These are phyloP conservation scores for Melastoma malabathricum DNA, from an alignment of 345 rosid genomes.

Conservation along the genomic window DNA sequence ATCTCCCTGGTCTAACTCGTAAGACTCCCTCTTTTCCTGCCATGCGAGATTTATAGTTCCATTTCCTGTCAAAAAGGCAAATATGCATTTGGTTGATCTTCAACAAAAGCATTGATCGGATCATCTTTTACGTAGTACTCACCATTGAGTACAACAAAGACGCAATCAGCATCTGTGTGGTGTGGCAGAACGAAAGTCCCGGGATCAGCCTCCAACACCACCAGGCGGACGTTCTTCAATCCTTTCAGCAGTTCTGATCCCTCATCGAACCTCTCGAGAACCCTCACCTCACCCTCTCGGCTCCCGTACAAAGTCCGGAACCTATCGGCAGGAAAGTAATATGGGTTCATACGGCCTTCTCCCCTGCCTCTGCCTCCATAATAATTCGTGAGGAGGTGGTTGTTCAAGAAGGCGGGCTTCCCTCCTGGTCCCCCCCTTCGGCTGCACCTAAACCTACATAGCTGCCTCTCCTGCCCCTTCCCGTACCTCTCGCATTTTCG, in stretches of 20 bases:
- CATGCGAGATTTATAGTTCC: conserved; percentile 18
- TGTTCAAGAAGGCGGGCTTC: neutral
- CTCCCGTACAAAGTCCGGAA: conserved; percentile 10
- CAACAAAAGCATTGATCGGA: too few species aligned
- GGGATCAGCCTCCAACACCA: conserved; percentile 23
- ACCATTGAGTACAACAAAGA: conserved; percentile 27
- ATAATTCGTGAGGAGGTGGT: neutral
- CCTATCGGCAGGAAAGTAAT: conserved; percentile 17
- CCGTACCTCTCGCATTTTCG: conserved; percentile 2
- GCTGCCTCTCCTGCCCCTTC: conserved; percentile 10
- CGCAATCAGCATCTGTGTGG: conserved; percentile 25
- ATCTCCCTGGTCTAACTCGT: conserved; percentile 23
- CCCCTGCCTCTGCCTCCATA: neutral
- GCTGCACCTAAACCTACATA: conserved; percentile 6
- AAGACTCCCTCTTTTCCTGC: conserved; percentile 17
- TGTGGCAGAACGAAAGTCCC: conserved; percentile 30
- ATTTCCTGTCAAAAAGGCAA: conserved; percentile 13
- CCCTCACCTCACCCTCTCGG: conserved; percentile 23
- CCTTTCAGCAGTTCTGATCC: conserved; percentile 30
- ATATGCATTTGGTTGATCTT: neutral
- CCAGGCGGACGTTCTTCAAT: conserved; percentile 24
- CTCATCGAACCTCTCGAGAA: conserved; percentile 23
- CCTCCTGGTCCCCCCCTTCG: neutral
- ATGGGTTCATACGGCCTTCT: conserved; percentile 14
- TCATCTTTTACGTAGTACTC: neutral